phyloP scores from a whole-genome alignment of 202 grass and related monocot genomes.

The Schoenoplectus triqueter region DNA sequence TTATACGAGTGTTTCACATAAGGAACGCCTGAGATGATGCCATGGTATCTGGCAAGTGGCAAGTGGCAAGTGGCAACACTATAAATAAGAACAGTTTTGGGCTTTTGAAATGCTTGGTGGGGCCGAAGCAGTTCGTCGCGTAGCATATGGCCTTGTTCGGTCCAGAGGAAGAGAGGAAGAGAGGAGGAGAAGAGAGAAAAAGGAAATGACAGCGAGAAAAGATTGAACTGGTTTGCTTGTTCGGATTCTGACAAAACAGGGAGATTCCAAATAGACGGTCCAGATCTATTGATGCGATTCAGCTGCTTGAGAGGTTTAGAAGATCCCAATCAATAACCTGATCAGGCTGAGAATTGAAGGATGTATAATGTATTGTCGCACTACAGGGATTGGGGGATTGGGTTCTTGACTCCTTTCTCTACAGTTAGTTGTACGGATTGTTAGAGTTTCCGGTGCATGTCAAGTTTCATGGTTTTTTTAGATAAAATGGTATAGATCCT shows the following conservation, averaged over 20 bases:
- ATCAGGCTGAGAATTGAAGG: too few species aligned
- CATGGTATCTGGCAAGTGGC: background rate
- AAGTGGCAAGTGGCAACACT: background rate
- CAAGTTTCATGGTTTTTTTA: too few species aligned
- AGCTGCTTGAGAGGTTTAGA: background rate
- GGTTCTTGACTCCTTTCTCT: too few species aligned
- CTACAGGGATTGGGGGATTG: too few species aligned
- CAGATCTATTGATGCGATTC: background rate
- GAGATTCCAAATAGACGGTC: constrained; percentile 27
- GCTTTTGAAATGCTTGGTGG: background rate
- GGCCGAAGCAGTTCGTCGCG: background rate
- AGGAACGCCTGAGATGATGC: background rate
- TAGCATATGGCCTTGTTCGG: constrained; percentile 29
- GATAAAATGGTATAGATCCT: too few species aligned
- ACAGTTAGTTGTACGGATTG: too few species aligned
- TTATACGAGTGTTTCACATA: background rate
- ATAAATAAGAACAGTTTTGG: constrained; percentile 14
- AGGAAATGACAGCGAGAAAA: constrained; percentile 13
- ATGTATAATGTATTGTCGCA: too few species aligned
- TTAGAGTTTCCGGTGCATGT: too few species aligned
- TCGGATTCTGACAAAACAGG: background rate
- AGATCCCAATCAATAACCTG: too few species aligned
- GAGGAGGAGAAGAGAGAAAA: background rate
- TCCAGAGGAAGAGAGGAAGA: background rate
- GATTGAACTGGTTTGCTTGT: constrained; percentile 37